Evolutionary conservation across 2,329 filamentous ascomycete genomes (phyloP), one percentile per base, ranked within the genome.

Genomic region (Calonectria honghensis): DNA sequence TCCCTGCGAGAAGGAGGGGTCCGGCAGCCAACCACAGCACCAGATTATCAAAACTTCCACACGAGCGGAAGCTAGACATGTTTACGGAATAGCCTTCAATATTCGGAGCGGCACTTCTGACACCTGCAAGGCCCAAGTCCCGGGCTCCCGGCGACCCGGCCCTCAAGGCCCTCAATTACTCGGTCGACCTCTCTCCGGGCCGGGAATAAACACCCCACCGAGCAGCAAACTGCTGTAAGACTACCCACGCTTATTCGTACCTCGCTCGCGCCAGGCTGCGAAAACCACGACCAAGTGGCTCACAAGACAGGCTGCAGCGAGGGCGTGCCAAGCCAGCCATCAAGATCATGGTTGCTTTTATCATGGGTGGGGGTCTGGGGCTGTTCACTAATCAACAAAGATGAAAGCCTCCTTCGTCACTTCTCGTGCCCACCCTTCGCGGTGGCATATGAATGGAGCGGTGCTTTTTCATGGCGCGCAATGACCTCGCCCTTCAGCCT

Each of bases 61-160:
- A 27, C 9, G 18, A 1, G 35, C 16, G 57, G 9, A 14, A 61
- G 57, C 57, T 61, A 39, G 57, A 37, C 57, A 61, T 16, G 57
- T 27, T 39, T 29, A 18, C 14, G 57, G 57, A 39, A 16, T 27
- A 39, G 54, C 11, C n/a, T 32, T 32, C 31, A 13, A 20, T 6
- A 4, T 11, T 24, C 20, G 37, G 32, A n/a, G 32, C 54, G 54
- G 57, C 57, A 39, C 32, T 59, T 54, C 51, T 61, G 57, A 61
- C 35, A 39, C 57, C 57, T 61, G 57, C 57, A 61, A 37, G 57
- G 35, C 35, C 57, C 45, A 48, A 24, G 45, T 48, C 45, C 45
- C 45, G 45, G 45, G 45, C 45, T 48, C 45, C 45, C 45, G 45
- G 45, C n/a, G 20, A 24, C 9, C 45, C 20, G 20, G 7, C 20